Conservation (phyloP, 2,329 filamentous ascomycete genomes). For the Fusarium proliferatum region DNA sequence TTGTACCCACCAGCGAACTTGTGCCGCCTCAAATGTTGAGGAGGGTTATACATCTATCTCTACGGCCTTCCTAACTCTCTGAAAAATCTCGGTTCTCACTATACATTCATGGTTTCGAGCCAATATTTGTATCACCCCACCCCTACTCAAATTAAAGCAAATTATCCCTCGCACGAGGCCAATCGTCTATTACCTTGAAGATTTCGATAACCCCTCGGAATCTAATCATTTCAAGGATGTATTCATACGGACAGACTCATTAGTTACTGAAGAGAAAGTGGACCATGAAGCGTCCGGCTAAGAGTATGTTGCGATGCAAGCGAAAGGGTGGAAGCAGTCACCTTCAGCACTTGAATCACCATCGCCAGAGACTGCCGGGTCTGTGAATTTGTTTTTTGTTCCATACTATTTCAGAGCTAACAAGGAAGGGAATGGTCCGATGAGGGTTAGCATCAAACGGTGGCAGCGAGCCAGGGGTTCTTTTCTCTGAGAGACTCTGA, state of each 20-base stretch:
- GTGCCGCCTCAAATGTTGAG: constrained; percentile 37
- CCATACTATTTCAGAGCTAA: constrained; percentile 24
- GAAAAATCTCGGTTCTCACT: constrained; percentile 51
- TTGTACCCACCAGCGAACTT: constrained; percentile 49
- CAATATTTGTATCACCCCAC: constrained; percentile 62
- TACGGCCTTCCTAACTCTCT: constrained; percentile 55
- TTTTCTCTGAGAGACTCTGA: constrained; percentile 16
- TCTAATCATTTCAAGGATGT: constrained; percentile 63
- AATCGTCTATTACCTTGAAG: constrained; percentile 69
- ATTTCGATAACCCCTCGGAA: constrained; percentile 67
- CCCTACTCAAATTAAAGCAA: constrained; percentile 66
- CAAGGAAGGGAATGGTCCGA: constrained; percentile 27
- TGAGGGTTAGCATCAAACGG: constrained; percentile 31
- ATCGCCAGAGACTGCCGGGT: not conserved
- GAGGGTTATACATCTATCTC: constrained; percentile 62
- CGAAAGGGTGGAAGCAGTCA: constrained; percentile 13
- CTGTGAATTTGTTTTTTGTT: constrained; percentile 7
- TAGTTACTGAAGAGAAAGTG: constrained; percentile 10
- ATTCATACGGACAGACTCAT: not conserved
- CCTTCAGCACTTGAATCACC: not conserved
- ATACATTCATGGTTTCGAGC: constrained; percentile 56
- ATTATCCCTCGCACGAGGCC: constrained; percentile 64
- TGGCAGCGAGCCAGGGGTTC: not conserved
- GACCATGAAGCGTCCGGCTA: constrained; percentile 7
- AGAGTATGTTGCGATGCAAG: constrained; percentile 15